Evolutionary conservation across 306 rosid genomes (phyloP), one percentile per base, ranked within the genome.

Genomic region (Pyrus communis): DNA sequence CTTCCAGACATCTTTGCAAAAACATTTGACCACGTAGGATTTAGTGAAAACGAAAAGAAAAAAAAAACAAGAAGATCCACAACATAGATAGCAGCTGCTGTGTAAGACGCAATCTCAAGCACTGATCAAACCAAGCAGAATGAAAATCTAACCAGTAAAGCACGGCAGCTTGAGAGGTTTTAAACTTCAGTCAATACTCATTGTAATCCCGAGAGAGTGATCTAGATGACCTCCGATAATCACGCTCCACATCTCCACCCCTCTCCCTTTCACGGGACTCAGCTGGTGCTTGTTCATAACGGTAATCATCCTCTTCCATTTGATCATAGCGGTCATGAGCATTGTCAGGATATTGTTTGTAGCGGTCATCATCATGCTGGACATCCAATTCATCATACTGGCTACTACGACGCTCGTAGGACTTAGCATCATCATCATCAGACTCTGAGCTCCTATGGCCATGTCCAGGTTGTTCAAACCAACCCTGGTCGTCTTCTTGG

Each of bases 251-350:
- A 69, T 89, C 98, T 46, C 85, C 89, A 75, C 76, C 80, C 83
- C 68, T 87, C 85, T 89, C 98, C 83, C 85, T 82, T 40, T 90
- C 98, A 49, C 70, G 92, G 54, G 93, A 73, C 76, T 89, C 94
- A 63, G 92, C 88, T 70, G 80, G 84, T 76, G 84, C 84, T 4
- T 77, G 87, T 35, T 86, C 93, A 55, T 81, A 78, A 62, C 21
- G 85, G 75, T 87, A 87, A 80, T 88, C 99, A 68, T 86, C 98
- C 74, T 86, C 94, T 84, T 89, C 96, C 87, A 85, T 78, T 81
- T 62, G 88, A 69, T 87, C 87, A 77, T 85, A 73, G 49, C 66
- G 84, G 35, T 74, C 89, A 67, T 57, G 87, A 27, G 45, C 76
- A 19, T 61, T 77, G 35, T 86, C 93, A 70, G 87, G 86, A 80